A percentile compares a stretch with the other conserved stretches of the same genome.
Evolutionary conservation across 2,329 filamentous ascomycete genomes (phyloP).

Genomic region (Fusarium odoratissimum): DNA sequence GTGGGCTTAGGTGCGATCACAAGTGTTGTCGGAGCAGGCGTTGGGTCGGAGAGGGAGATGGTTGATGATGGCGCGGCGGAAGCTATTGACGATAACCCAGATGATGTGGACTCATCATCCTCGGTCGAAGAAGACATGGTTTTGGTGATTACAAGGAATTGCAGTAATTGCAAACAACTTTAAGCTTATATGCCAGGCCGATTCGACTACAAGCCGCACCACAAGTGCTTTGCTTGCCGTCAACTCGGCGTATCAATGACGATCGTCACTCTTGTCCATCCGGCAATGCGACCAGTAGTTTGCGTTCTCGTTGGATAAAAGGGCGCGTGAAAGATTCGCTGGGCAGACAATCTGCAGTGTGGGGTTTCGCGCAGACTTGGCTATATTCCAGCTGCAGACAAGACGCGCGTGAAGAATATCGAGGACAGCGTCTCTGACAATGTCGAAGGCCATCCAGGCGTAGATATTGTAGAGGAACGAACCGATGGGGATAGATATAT

Average conservation of each 20-base stretch:
- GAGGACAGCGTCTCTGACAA: slow-evolving; percentile 19
- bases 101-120: slow-evolving; percentile 28
- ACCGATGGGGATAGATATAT: slow-evolving; percentile 22
- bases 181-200: slow-evolving; percentile 22
- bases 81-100: slow-evolving; percentile 17
- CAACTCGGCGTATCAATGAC: slow-evolving; percentile 37
- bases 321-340: slow-evolving; percentile 8
- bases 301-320: slow-evolving; percentile 1
- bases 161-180: not conserved
- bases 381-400: slow-evolving; percentile 23
- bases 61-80: slow-evolving; percentile 32
- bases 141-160: slow-evolving; percentile 14
- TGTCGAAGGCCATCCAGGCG: slow-evolving; percentile 33
- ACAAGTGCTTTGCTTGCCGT: slow-evolving; percentile 34
- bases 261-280: slow-evolving; percentile 41
- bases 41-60: slow-evolving; percentile 26
- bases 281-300: slow-evolving; percentile 24
- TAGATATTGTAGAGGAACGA: slow-evolving; percentile 13
- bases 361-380: slow-evolving; percentile 4
- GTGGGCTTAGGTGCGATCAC: slow-evolving; percentile 29
- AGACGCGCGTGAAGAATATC: slow-evolving; percentile 21
- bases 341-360: not conserved
- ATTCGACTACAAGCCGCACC: slow-evolving; percentile 34
- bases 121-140: slow-evolving; percentile 34
- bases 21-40: slow-evolving; percentile 28